Base-by-base conservation (phyloP, 2,329 filamentous ascomycete species). In the Aureobasidium musti region DNA sequence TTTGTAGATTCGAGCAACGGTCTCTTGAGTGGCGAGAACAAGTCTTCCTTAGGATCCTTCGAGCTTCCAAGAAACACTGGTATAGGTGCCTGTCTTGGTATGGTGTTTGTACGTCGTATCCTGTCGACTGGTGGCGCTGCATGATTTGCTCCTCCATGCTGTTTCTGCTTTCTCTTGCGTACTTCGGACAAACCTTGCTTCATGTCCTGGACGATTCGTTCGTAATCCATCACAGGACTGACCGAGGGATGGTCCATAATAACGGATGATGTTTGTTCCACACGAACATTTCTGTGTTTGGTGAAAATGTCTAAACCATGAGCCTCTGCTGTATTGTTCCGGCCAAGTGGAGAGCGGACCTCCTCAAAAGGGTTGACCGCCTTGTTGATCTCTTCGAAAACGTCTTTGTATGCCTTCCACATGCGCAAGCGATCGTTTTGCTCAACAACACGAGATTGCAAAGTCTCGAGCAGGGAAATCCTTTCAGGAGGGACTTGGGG, bases 341-440 rank as follows among this genome's bases (percentile, higher is more conserved):
- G 47, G 17, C 23, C 6, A 17, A 17, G 3, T 1, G 47, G n/a
- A 2, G 11, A 14, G 11, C 14, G 6, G 1, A 37, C 17, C 10
- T 5, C 14, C n/a, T 43, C 23, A n/a, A 11, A 23, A 21, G 37
- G 14, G n/a, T 21, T 10, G 2, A 3, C 37, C 7, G 43, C n/a
- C 21, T 50, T 30, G n/a, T 66, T 52, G 1, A n/a, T 50, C 11
- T 19, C 49, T 23, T 43, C 39, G 13, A 59, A 52, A 2, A 49
- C 47, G 6, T 66, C 52, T 14, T n/a, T 59, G 33, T 66, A 91
- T n/a, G 81, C 82, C 71, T 89, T 84, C 92, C 92, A 96, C 75
- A 84, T 87, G 63, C 86, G 82, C 33, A 97, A 76, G 45, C 92
- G 85, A 52, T 84, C 82, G 64, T 84, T 84, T 71, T 96, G 92